phyloP scores from a whole-genome alignment of 257 asterid species.

The Solanum paucissectum region DNA sequence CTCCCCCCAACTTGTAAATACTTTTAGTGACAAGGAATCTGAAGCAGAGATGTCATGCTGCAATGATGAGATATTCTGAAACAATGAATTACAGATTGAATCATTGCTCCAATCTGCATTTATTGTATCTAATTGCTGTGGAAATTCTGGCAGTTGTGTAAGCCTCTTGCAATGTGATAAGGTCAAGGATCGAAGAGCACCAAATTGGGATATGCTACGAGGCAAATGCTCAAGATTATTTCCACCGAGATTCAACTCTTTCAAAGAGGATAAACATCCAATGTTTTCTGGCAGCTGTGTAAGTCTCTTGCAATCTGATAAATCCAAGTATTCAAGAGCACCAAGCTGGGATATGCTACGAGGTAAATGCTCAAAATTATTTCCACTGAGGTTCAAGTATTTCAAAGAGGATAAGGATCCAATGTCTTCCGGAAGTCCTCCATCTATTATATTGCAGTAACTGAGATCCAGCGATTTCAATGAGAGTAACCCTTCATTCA shows the following conservation, averaged over 20 bases:
- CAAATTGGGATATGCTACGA: neutral
- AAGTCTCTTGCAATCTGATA: no score
- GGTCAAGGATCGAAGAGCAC: neutral
- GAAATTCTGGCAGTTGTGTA: neutral
- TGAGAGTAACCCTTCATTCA: no score
- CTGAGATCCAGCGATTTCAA: no score
- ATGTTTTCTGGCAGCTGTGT: neutral
- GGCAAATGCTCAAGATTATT: neutral
- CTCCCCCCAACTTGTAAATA: rapidly evolving
- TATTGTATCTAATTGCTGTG: neutral
- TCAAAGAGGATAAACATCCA: neutral
- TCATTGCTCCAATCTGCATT: neutral
- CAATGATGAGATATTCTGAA: neutral
- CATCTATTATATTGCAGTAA: no score
- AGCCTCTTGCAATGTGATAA: neutral
- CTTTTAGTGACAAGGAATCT: neutral
- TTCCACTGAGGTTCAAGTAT: no score
- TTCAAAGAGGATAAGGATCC: no score
- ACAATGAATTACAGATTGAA: neutral
- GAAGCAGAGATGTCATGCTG: neutral
- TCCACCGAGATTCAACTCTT: neutral
- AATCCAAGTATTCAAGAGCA: no score
- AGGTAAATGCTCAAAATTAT: no score
- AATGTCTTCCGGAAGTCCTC: no score
- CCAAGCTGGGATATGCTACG: no score